A percentile compares a stretch with the other conserved stretches of the same genome.
phyloP scores from a whole-genome alignment of 1,284 basidiomycete genomes.

The Blastosporella zonata region DNA sequence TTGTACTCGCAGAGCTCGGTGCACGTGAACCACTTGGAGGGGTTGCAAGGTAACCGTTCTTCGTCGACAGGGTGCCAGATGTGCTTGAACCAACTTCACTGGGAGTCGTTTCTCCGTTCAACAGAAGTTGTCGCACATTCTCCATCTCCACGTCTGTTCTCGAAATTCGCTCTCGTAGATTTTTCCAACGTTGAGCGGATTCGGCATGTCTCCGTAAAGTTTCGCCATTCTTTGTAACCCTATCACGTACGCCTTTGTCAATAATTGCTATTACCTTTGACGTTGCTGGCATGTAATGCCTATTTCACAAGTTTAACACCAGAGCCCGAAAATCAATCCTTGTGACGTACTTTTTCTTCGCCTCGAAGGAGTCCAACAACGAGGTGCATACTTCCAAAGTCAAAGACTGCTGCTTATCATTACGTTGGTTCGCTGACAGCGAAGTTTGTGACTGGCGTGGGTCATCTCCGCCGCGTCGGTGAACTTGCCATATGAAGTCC shows the following conservation, averaged over 20 bases:
- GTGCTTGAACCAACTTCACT: slow-evolving; percentile 70
- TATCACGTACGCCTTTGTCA: slow-evolving; percentile 87
- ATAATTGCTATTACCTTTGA: slow-evolving; percentile 91
- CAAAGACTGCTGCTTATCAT: slow-evolving; percentile 47
- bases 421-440: slow-evolving; percentile 42
- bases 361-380: slow-evolving; percentile 71
- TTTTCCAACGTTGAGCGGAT: slow-evolving; percentile 80
- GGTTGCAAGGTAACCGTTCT: slow-evolving; percentile 60
- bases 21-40: slow-evolving; percentile 51
- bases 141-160: slow-evolving; percentile 84
- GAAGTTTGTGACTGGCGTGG: slow-evolving; percentile 37
- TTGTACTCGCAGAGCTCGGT: slow-evolving; percentile 47
- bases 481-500: slow-evolving; percentile 83
- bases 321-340: slow-evolving; percentile 13
- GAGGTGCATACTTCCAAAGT: slow-evolving; percentile 62
- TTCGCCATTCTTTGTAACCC: slow-evolving; percentile 93
- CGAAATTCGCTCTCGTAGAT: slow-evolving; percentile 69
- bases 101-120: slow-evolving; percentile 48
- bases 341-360: slow-evolving; percentile 74
- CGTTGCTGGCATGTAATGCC: slow-evolving; percentile 90
- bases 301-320: slow-evolving; percentile 29
- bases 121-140: slow-evolving; percentile 58
- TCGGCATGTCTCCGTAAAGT: slow-evolving; percentile 84
- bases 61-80: slow-evolving; percentile 49
- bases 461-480: slow-evolving; percentile 55